Evolutionary conservation across 225 moss, liverwort and hornwort genomes (phyloP), one percentile per base, ranked within the genome.

Genomic region (Polytrichum formosum): DNA sequence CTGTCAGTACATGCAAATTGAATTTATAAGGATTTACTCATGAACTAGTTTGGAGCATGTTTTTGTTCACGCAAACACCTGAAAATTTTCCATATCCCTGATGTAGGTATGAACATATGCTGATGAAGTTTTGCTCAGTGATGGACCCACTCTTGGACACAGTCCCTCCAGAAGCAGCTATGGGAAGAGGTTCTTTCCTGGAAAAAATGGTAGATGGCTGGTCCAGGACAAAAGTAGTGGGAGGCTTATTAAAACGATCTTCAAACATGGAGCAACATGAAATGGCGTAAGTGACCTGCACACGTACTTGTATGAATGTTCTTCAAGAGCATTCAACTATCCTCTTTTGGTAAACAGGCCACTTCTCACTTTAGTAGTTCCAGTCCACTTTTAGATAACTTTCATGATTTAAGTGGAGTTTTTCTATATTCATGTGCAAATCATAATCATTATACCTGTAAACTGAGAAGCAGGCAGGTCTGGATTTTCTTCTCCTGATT

Each of bases 61-160:
- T 46, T 10, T 46, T 46, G 13, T 46, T 58, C 58, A 58, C 59
- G 27, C 30, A 54, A 65, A 62, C 72, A 66, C 55, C 67, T 67
- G 61, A 67, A 46, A 37, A 31, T 22, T 69, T 67, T 72, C 56
- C 18, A 30, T 22, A 56, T 64, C 46, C 55, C 56, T 29, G 53
- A 63, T 61, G 69, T 67, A 95, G 95, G 76, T 95, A 95, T 77
- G 84, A 86, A 81, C 75, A 85, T 69, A 93, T 93, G 86, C 84
- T 95, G 77, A 86, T 85, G 70, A 86, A 81, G 54, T 92, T 92
- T 73, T 92, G 91, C 77, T 65, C 78, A 62, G 81, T 92, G 61
- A 79, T 91, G 84, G 89, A 90, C 75, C 95, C 95, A 53, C 89
- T 95, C 61, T 80, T 95, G 71, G 95, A 95, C 65, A 77, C 81